Evolutionary conservation across 768 basidiomycete genomes (phyloP).

Genomic region (Russula griseocarnosa): DNA sequence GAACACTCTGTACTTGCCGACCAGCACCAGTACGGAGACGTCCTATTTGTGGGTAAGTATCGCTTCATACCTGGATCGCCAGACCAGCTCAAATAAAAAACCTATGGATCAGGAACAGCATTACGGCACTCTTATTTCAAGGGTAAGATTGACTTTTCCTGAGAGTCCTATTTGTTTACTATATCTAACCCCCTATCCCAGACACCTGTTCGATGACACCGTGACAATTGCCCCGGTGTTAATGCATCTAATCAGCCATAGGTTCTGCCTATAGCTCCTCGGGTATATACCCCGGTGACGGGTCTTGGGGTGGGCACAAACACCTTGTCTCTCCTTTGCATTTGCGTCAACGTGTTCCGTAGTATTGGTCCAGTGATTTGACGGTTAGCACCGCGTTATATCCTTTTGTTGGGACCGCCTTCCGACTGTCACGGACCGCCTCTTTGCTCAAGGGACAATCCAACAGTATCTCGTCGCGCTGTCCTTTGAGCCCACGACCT

Average conservation of each 20-base stretch:
- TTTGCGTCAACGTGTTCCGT: not conserved
- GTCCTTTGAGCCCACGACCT: conserved; percentile 36
- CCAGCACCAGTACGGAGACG: conserved; percentile 49
- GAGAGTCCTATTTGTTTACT: not conserved
- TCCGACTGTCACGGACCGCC: conserved; percentile 52
- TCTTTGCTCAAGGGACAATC: conserved; percentile 34
- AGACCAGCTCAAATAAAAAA: not conserved
- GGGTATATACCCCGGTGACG: conserved; percentile 50
- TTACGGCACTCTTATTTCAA: conserved; percentile 63
- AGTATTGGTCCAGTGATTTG: conserved; percentile 62
- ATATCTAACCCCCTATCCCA: not conserved
- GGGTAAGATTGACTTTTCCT: conserved; percentile 35
- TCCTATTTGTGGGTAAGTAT: conserved; percentile 45
- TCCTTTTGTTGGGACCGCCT: conserved; percentile 30
- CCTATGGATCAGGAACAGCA: conserved; percentile 38
- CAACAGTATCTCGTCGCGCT: conserved; percentile 31
- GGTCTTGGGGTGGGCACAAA: conserved; percentile 51
- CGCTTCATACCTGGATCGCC: not conserved
- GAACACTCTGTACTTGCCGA: conserved; percentile 40
- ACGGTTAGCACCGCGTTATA: conserved; percentile 42
- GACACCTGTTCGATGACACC: conserved; percentile 42
- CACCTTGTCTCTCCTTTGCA: not conserved
- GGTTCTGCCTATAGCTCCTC: conserved; percentile 51
- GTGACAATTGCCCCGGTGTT: conserved; percentile 51
- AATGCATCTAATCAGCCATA: conserved; percentile 53